Conservation (phyloP, 495 filamentous ascomycete species). For the Trichoderma reesei region DNA sequence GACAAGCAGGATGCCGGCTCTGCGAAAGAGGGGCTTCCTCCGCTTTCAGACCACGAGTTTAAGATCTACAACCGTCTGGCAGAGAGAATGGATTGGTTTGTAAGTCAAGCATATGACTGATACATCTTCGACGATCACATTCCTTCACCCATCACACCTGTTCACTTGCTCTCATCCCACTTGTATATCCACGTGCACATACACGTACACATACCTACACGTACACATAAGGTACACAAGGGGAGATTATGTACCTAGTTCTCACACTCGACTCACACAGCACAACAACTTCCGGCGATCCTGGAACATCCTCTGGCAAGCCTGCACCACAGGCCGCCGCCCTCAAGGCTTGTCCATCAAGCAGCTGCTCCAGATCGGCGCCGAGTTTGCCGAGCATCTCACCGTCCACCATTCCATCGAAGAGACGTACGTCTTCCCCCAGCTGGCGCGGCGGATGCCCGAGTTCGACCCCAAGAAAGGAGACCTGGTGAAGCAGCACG, state of each 20-base stretch:
- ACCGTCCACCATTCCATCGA: constrained; percentile 76
- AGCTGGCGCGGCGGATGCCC: constrained; percentile 71
- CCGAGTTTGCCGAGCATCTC: constrained; percentile 59
- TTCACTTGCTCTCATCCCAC: constrained; percentile 9
- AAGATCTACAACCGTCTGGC: constrained; percentile 58
- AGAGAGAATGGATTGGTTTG: constrained; percentile 69
- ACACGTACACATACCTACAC: neutral
- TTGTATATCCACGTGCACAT: constrained; percentile 11
- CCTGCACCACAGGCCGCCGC: constrained; percentile 43
- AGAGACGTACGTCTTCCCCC: constrained; percentile 72
- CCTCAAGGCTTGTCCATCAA: constrained; percentile 47
- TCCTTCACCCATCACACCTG: neutral
- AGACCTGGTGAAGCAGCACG: constrained; percentile 68
- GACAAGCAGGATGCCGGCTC: neutral
- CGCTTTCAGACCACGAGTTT: constrained; percentile 4
- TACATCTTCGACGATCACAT: too few relatives aligned
- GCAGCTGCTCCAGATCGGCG: constrained; percentile 50
- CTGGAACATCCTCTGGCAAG: constrained; percentile 59
- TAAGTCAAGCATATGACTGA: too few relatives aligned
- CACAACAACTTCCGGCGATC: constrained; percentile 68
- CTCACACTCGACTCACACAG: constrained; percentile 23
- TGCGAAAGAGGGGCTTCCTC: neutral
- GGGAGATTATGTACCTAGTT: too few relatives aligned
- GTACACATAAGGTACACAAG: too few relatives aligned
- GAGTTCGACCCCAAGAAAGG: constrained; percentile 44